Evolutionary conservation across 441 rosid species (phyloP).

Genomic region (Caryocar brasiliense): DNA sequence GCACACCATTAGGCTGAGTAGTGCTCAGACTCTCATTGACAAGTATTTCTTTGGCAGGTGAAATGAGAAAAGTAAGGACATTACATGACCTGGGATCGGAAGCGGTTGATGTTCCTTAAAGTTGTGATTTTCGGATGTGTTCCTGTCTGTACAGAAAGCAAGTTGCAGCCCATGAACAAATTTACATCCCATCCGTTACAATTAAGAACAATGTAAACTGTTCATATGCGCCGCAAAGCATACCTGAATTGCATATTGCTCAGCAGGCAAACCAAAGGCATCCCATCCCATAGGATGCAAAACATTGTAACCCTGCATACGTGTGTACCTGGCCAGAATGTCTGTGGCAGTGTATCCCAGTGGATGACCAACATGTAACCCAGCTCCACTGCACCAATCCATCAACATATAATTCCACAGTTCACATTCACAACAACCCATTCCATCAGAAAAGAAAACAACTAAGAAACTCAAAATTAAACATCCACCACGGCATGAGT

Average conservation of each 20-base stretch:
- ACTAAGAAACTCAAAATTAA: not conserved
- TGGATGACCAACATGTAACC: constrained; percentile 96
- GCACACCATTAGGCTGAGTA: too few relatives aligned
- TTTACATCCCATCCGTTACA: constrained; percentile 4
- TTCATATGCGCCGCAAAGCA: not conserved
- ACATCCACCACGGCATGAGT: not conserved
- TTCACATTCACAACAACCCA: constrained; percentile 7
- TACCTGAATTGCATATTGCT: constrained; percentile 94
- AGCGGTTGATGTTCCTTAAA: constrained; percentile 72
- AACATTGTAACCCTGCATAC: constrained; percentile 93
- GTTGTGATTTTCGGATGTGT: constrained; percentile 87
- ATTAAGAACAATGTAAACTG: not conserved
- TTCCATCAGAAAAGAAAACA: not conserved
- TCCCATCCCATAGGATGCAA: constrained; percentile 98
- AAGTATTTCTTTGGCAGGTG: not conserved
- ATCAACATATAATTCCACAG: not conserved
- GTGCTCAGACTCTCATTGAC: too few relatives aligned
- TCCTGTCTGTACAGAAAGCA: constrained; percentile 65
- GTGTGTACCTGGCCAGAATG: constrained; percentile 70
- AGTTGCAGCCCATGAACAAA: constrained; percentile 5
- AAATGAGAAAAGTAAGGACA: constrained; percentile 2
- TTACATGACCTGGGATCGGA: constrained; percentile 59
- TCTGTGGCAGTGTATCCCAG: constrained; percentile 94
- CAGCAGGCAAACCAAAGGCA: constrained; percentile 97
- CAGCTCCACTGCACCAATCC: constrained; percentile 71